Base-by-base conservation (phyloP, 2,329 filamentous ascomycete species). In the Aspergillus ustus region DNA sequence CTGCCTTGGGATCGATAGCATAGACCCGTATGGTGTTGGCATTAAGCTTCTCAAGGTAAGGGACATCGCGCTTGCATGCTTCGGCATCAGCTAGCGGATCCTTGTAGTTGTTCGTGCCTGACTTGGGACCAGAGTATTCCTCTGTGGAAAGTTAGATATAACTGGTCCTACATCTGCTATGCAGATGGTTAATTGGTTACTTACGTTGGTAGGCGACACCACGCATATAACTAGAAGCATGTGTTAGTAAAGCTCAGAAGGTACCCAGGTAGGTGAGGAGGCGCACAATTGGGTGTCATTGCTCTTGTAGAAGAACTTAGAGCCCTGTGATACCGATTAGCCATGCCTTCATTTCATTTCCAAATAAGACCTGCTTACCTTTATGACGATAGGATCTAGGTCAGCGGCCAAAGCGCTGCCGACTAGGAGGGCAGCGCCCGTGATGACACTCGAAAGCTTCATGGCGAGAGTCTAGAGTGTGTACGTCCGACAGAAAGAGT, bases 21-120 rank as follows among this genome's bases (percentile, higher is more conserved):
- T 98, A 98, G 52, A 93, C 92, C 78, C 94, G 93, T 77, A 98
- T 95, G 69, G 88, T 88, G 83, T 98, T 99, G 77, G 92, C 96
- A 64, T 87, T 84, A 63, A 97, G 85, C 77, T 92, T 83, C 75
- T 86, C 76, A 66, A 98, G 84, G 69, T 90, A 86, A 50, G 92
- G 92, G 48, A 98, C 85, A 75, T 98, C 94, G 69, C 93, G 91
- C 75, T 85, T 85, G 85, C 94, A 97, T 67, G 81, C 77, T 22
- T 81, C 79, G 57, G 80, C 79, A 73, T 96, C 87, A 68, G 91
- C 84, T 46, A 98, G 87, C 62, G 94, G 93, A 75, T 98, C 95
- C 66, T 83, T 85, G 83, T 92, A 97, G 63, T 82, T 84, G 58
- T 77, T 76, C 61, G 74, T 75, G 60, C 76, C 77, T 25, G 80